Base-by-base conservation (phyloP, 306 rosid species). In the Vachellia pachyceras region DNA sequence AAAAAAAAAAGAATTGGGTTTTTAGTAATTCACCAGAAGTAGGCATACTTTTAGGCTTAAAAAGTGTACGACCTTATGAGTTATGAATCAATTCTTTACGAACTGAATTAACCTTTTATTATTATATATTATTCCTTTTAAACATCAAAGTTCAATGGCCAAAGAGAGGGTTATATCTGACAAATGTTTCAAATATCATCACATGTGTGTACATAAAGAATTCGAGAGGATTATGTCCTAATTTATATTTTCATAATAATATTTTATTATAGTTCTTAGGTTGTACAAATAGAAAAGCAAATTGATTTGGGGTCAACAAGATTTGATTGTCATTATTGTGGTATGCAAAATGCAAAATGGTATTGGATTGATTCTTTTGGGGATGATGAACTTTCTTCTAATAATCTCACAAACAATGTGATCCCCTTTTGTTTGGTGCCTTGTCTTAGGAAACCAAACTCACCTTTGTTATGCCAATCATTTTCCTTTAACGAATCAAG, bases 361-460 rank as follows among this genome's bases (percentile, higher is more conserved):
- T 69, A 52, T 77, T 80, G 80, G 42, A 73, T 75, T 69, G 82
- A 18, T 75, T 18, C 82, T 70, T 85, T 83, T 44, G 33, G 70
- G 82, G 84, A 73, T 71, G 40, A 64, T 64, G 79, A 63, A 47
- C 82, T 77, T 84, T 85, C 69, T 74, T 81, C 77, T 81, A 83
- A 84, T 86, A 72, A 89, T 85, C 76, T 66, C 46, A 33, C 52
- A n/a, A n/a, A 41, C 76, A 47, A 79, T 70, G 64, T 61, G 80
- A 61, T 78, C 78, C 74, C 76, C 69, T 65, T 72, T 80, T 75
- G 46, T 29, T 71, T 75, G 87, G 77, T 88, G 89, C 86, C 76
- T 77, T 86, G 82, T 84, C 82, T 88, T 88, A 78, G 91, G 90
- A 88, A 88, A 86, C 90, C 82, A 64, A 63, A 60, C 67, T 40